A percentile compares a stretch with the other conserved stretches of the same genome.
These are phyloP conservation scores for Coffea canephora DNA, from an alignment of 257 asterid species.

Conservation along the genomic window DNA sequence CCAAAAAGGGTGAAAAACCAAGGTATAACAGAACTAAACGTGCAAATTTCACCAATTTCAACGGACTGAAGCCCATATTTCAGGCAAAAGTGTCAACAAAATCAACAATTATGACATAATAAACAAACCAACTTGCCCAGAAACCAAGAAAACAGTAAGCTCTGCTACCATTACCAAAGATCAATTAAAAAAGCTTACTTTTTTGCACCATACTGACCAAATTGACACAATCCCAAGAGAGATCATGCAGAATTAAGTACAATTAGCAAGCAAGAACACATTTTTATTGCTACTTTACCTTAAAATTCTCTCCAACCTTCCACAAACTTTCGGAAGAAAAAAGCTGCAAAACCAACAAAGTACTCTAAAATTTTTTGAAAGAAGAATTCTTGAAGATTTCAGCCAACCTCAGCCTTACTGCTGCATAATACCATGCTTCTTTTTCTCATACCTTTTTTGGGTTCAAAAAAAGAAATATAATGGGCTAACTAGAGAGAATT, in stretches of 20 bases:
- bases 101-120: slow-evolving; percentile 8
- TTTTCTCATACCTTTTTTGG: slow-evolving; percentile 18
- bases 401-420: slow-evolving; percentile 27
- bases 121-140: slow-evolving; percentile 13
- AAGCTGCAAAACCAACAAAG: slow-evolving; percentile 49
- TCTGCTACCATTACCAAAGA: slow-evolving; percentile 9
- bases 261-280: slow-evolving; percentile 1
- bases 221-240: slow-evolving; percentile 42
- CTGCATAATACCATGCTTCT: slow-evolving; percentile 24
- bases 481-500: slow-evolving; percentile 8
- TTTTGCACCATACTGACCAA: slow-evolving; percentile 30
- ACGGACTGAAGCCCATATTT: background rate
- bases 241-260: slow-evolving; percentile 18
- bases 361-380: background rate
- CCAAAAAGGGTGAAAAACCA: background rate
- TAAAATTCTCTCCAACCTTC: slow-evolving; percentile 34
- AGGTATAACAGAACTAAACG: background rate
- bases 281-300: slow-evolving; percentile 35
- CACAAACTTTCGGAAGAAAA: slow-evolving; percentile 35
- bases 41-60: background rate
- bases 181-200: slow-evolving; percentile 2
- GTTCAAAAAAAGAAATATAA: slow-evolving; percentile 7
- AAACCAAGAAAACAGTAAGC: slow-evolving; percentile 18
- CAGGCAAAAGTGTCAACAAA: background rate
- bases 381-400: slow-evolving; percentile 20